These are phyloP conservation scores for Sporothrix protearum DNA, from an alignment of 2,329 filamentous ascomycete genomes.

Conservation along the genomic window DNA sequence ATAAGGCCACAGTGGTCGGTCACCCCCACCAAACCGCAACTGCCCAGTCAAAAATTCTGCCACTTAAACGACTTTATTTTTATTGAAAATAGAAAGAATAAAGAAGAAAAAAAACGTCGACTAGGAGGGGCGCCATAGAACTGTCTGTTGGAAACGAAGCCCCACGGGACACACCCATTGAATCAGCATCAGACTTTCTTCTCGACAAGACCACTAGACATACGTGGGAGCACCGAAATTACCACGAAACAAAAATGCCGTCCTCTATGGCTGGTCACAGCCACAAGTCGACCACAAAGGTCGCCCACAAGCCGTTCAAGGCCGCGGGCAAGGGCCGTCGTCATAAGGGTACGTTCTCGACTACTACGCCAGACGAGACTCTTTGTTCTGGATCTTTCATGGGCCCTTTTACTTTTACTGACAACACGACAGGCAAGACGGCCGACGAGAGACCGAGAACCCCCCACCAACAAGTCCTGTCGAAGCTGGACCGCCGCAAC, in stretches of 20 bases:
- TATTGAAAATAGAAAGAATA: too few species aligned
- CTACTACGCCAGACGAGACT: neutral
- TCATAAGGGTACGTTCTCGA: slow-evolving; percentile 27
- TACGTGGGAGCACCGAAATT: neutral
- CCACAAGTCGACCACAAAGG: slow-evolving; percentile 89
- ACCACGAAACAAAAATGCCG: slow-evolving; percentile 17
- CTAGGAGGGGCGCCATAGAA: neutral
- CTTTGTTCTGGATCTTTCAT: neutral
- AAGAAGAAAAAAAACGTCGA: slow-evolving; percentile 6
- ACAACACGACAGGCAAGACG: slow-evolving; percentile 62
- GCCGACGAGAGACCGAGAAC: slow-evolving; percentile 77
- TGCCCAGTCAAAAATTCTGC: slow-evolving; percentile 10
- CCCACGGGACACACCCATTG: neutral
- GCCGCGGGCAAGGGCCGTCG: slow-evolving; percentile 73
- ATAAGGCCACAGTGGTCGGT: neutral
- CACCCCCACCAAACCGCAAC: slow-evolving; percentile 10
- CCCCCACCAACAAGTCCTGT: slow-evolving; percentile 94
- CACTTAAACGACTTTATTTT: neutral
- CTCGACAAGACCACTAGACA: neutral
- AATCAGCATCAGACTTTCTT: neutral
- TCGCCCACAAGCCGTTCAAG: slow-evolving; percentile 86
- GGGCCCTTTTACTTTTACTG: too few species aligned
- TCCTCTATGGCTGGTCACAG: slow-evolving; percentile 62
- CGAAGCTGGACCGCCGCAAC: slow-evolving; percentile 91
- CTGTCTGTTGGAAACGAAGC: neutral